phyloP scores from a whole-genome alignment of 225 moss, liverwort and hornwort genomes.

The Straminergon stramineum region DNA sequence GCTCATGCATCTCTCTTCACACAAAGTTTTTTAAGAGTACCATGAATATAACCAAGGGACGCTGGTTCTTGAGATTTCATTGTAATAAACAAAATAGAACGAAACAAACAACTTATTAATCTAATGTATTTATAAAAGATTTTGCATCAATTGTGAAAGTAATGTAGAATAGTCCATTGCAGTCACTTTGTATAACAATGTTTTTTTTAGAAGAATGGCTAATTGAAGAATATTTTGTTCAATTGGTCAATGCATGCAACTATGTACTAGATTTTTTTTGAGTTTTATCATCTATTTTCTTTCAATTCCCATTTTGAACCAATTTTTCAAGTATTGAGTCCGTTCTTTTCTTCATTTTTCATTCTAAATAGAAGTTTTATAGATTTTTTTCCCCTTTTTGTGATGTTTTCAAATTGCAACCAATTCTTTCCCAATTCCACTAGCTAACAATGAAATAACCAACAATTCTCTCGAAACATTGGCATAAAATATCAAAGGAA shows the following conservation, averaged over 20 bases:
- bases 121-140: too few species aligned
- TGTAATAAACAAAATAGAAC: too few species aligned
- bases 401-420: background rate
- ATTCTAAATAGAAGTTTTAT: background rate
- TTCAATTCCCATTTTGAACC: background rate
- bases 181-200: background rate
- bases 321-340: background rate
- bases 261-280: accelerated
- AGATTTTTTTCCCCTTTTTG: too few species aligned
- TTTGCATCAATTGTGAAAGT: background rate
- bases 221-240: too few species aligned
- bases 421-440: background rate
- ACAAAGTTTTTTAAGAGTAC: too few species aligned
- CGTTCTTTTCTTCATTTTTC: background rate
- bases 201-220: background rate
- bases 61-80: too few species aligned
- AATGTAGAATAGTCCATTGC: too few species aligned
- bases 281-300: background rate
- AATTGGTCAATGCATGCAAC: background rate
- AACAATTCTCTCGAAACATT: accelerated
- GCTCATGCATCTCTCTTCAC: too few species aligned
- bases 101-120: too few species aligned
- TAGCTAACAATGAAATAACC: background rate
- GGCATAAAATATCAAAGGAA: background rate
- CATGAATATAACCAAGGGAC: too few species aligned